Conservation (phyloP, 495 filamentous ascomycete species). For the Chlorociboria aeruginascens region DNA sequence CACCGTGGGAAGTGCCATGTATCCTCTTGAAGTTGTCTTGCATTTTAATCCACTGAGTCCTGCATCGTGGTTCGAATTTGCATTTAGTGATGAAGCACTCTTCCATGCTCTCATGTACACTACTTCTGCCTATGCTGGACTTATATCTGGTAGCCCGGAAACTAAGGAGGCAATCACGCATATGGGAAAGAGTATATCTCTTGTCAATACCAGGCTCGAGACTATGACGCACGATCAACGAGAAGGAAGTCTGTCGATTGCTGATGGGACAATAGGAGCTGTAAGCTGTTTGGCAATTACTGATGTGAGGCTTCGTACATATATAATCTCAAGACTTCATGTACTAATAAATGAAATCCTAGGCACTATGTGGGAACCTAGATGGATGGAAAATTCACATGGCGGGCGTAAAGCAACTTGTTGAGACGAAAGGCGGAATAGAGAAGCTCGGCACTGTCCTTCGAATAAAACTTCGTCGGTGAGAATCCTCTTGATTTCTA, state of each 20-base stretch:
- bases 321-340: background rate
- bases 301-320: background rate
- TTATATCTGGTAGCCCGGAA: background rate
- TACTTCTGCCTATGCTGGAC: background rate
- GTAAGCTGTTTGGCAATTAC: conserved; percentile 5
- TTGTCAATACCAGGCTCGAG: background rate
- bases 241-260: background rate
- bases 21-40: background rate
- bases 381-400: conserved; percentile 2
- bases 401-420: background rate
- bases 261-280: background rate
- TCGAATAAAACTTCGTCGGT: conserved; percentile 2
- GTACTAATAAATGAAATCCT: background rate
- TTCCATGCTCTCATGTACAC: conserved; percentile 1
- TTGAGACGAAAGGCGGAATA: background rate
- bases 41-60: background rate
- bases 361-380: background rate
- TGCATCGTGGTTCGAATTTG: background rate
- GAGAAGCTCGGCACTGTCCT: background rate
- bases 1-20: background rate
- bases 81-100: background rate
- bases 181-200: background rate
- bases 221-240: background rate
- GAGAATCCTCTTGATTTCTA: background rate
- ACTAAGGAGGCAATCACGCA: conserved; percentile 1